Evolutionary conservation across 805 yeast species (phyloP), one percentile per base, ranked within the genome.

Genomic region (Hanseniaspora thailandica): DNA sequence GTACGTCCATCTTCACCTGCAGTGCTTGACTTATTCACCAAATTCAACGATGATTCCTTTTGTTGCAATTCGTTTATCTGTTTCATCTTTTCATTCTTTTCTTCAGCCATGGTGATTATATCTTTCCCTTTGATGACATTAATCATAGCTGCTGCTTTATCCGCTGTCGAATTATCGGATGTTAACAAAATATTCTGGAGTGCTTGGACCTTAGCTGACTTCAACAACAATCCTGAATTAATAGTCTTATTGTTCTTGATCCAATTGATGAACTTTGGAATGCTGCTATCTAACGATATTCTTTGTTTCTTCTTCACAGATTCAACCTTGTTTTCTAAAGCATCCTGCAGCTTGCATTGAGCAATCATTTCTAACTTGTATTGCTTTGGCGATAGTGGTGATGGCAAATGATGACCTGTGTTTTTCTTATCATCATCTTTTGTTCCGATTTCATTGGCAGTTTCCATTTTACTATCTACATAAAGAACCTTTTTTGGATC

Each of bases 361-460:
- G 52, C 50, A 15, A 40, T 46, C 17, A 39, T n/a, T 13, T 35
- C 50, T 15, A 49, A 15, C 25, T 49, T 49, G n/a, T 40, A 49
- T 25, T 49, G 53, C 17, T 49, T 49, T 19, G 41, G 28, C 8
- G 48, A 26, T 15, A 34, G 22, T 54, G 30, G 50, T 6, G 31
- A 46, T 47, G 33, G 44, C 8, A 36, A 35, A 4, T 15, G 45
- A 28, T 47, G 22, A 55, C 19, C 5, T n/a, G 35, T 9, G 8
- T n/a, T 15, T 7, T 13, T n/a, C n/a, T 46, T 30, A n/a, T 43
- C 28, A 13, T 46, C 20, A 1, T 43, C 22, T 2, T 36, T 28
- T 20, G 8, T 6, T 12, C 23, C 5, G 4, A 2, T 26, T 15
- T 41, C 47, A 17, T 41, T 33, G 26, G 12, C 34, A 10, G 12